Conservation (phyloP, 495 filamentous ascomycete genomes). For the Ramalina intermedia region DNA sequence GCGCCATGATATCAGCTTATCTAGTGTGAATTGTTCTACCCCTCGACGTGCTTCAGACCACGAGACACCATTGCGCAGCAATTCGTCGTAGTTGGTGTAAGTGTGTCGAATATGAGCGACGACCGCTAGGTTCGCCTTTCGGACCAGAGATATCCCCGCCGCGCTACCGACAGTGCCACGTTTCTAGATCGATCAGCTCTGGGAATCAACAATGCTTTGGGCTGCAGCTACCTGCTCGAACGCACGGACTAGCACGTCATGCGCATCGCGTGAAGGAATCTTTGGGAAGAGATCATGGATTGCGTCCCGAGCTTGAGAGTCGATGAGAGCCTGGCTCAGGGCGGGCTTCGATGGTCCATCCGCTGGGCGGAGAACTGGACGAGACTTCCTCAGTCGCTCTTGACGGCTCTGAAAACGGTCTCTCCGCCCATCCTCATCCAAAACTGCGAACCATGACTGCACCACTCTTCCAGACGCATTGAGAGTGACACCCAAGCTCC, state of each 20-base stretch:
- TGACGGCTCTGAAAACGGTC: not conserved
- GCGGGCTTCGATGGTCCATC: slow-evolving; percentile 2
- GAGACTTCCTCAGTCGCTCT: slow-evolving; percentile 3
- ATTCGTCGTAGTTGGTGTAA: slow-evolving; percentile 74
- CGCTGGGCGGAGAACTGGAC: slow-evolving; percentile 5
- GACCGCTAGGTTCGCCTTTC: slow-evolving; percentile 69
- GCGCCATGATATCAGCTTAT: slow-evolving; percentile 71
- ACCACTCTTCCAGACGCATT: slow-evolving; percentile 29
- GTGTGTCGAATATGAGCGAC: slow-evolving; percentile 74
- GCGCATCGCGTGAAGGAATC: slow-evolving; percentile 66
- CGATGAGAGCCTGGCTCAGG: slow-evolving; percentile 44
- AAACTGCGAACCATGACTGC: slow-evolving; percentile 7
- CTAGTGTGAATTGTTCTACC: slow-evolving; percentile 56
- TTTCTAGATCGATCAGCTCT: slow-evolving; percentile 24
- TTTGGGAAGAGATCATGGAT: slow-evolving; percentile 75
- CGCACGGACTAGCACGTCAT: slow-evolving; percentile 62
- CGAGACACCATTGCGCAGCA: slow-evolving; percentile 42
- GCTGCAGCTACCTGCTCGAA: slow-evolving; percentile 55
- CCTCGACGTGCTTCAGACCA: slow-evolving; percentile 55
- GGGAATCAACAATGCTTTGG: slow-evolving; percentile 8
- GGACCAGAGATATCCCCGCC: slow-evolving; percentile 47
- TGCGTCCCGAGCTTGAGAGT: slow-evolving; percentile 55
- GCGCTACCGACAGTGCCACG: slow-evolving; percentile 55
- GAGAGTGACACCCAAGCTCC: slow-evolving; percentile 30
- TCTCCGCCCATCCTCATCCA: slow-evolving; percentile 1